phyloP scores from a whole-genome alignment of 371 early-diverging fungal species.

The Mucor lusitanicus region DNA sequence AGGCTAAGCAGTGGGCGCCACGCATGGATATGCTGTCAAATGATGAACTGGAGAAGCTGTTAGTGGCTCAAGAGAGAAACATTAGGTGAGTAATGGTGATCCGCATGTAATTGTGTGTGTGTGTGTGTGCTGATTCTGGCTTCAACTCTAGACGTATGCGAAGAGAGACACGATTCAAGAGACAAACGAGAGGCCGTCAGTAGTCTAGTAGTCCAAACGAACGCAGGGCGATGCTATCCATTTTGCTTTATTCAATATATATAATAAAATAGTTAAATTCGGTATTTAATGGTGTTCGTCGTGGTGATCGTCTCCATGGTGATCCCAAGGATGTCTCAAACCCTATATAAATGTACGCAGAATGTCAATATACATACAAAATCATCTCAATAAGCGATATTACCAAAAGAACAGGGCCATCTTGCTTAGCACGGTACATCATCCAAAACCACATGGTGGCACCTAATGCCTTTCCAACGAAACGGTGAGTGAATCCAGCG shows the following conservation, averaged over 20 bases:
- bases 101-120: neutral
- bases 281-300: conserved; percentile 50
- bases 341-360: conserved; percentile 37
- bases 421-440: conserved; percentile 86
- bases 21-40: conserved; percentile 76
- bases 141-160: conserved; percentile 27
- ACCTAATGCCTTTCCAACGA: conserved; percentile 59
- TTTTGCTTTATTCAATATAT: neutral
- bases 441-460: conserved; percentile 88
- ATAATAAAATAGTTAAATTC: neutral
- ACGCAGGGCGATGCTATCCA: neutral
- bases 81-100: conserved; percentile 48
- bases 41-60: conserved; percentile 80
- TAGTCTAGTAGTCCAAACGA: neutral
- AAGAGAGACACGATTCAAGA: conserved; percentile 38
- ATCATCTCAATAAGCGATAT: neutral
- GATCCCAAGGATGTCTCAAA: conserved; percentile 76
- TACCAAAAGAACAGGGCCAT: conserved; percentile 76
- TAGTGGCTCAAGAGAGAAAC: conserved; percentile 80
- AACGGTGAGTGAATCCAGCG: conserved; percentile 51
- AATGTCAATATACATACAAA: neutral
- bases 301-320: conserved; percentile 53
- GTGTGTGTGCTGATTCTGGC: neutral
- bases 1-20: conserved; percentile 82
- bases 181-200: conserved; percentile 25